Conservation (phyloP, 805 yeast species). For the Ogataea parapolymorpha region DNA sequence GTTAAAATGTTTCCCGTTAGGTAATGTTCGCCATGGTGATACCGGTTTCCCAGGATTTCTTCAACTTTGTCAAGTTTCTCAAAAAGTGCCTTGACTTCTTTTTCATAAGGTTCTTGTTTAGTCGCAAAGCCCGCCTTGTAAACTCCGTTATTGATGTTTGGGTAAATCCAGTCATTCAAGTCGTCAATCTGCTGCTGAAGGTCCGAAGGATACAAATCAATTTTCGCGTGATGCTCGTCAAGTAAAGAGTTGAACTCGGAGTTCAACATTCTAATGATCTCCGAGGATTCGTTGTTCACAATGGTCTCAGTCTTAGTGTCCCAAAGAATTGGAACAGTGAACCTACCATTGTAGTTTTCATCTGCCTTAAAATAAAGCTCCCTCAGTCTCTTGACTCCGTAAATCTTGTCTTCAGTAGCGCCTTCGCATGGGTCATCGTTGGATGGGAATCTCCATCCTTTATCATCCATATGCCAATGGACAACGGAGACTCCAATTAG, state of each 20-base stretch:
- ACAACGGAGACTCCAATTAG: slow-evolving; percentile 72
- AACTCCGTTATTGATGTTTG: slow-evolving; percentile 86
- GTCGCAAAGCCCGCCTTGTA: slow-evolving; percentile 91
- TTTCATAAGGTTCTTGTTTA: slow-evolving; percentile 75
- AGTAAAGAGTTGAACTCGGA: slow-evolving; percentile 64
- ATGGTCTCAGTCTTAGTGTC: slow-evolving; percentile 78
- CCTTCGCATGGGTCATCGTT: slow-evolving; percentile 42
- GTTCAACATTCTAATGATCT: slow-evolving; percentile 81
- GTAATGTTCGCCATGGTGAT: slow-evolving; percentile 35
- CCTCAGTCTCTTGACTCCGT: slow-evolving; percentile 57
- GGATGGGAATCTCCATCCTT: slow-evolving; percentile 82
- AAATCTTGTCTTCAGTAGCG: slow-evolving; percentile 56
- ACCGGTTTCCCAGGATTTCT: slow-evolving; percentile 46
- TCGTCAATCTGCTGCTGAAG: slow-evolving; percentile 63
- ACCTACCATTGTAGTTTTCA: slow-evolving; percentile 74
- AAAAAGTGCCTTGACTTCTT: slow-evolving; percentile 61
- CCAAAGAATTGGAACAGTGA: slow-evolving; percentile 93
- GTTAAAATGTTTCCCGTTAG: slow-evolving; percentile 67
- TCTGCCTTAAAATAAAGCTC: slow-evolving; percentile 75
- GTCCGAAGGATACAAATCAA: slow-evolving; percentile 62
- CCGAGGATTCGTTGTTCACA: slow-evolving; percentile 89
- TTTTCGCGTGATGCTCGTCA: slow-evolving; percentile 42
- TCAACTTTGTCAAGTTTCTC: slow-evolving; percentile 69
- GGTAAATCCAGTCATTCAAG: slow-evolving; percentile 78
- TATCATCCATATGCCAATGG: slow-evolving; percentile 83